A percentile compares a stretch with the other conserved stretches of the same genome.
phyloP scores from a whole-genome alignment of 1,139 yeast genomes.

The Sugiyamaella castrensis region DNA sequence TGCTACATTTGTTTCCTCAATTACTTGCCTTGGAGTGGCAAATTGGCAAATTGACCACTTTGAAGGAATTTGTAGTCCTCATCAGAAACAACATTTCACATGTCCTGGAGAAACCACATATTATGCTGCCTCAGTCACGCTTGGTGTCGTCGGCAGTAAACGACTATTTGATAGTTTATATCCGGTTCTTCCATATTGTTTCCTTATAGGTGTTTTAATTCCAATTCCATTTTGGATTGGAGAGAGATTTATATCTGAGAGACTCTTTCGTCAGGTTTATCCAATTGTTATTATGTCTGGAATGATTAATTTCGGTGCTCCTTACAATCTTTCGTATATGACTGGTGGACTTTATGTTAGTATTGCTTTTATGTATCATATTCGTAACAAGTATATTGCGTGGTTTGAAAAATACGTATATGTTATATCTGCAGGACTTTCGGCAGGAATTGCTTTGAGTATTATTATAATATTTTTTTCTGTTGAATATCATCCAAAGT shows the following conservation, averaged over 20 bases:
- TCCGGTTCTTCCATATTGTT: conserved; percentile 47
- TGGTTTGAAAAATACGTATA: conserved; percentile 71
- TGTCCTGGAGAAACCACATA: conserved; percentile 44
- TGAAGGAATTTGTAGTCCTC: conserved; percentile 18
- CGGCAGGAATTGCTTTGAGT: conserved; percentile 60
- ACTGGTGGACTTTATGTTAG: conserved; percentile 51
- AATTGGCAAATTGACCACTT: conserved; percentile 46
- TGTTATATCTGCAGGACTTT: conserved; percentile 54
- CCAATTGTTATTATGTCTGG: conserved; percentile 50
- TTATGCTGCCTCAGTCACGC: conserved; percentile 56
- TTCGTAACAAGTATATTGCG: conserved; percentile 47
- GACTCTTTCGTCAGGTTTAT: conserved; percentile 42
- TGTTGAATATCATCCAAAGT: conserved; percentile 45
- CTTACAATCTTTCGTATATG: conserved; percentile 51
- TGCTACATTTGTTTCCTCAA: conserved; percentile 39
- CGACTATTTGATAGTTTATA: conserved; percentile 50
- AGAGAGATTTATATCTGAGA: conserved; percentile 21
- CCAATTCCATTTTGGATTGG: conserved; percentile 17
- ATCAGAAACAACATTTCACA: conserved; percentile 31
- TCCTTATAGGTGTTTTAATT: conserved; percentile 38
- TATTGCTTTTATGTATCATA: conserved; percentile 51
- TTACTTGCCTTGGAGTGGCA: conserved; percentile 49
- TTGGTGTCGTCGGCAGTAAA: conserved; percentile 61
- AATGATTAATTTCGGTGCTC: conserved; percentile 46
- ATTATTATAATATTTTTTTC: conserved; percentile 55